These are phyloP conservation scores for Periconia sp. DNA, from an alignment of 2,329 filamentous ascomycete genomes.

Conservation along the genomic window DNA sequence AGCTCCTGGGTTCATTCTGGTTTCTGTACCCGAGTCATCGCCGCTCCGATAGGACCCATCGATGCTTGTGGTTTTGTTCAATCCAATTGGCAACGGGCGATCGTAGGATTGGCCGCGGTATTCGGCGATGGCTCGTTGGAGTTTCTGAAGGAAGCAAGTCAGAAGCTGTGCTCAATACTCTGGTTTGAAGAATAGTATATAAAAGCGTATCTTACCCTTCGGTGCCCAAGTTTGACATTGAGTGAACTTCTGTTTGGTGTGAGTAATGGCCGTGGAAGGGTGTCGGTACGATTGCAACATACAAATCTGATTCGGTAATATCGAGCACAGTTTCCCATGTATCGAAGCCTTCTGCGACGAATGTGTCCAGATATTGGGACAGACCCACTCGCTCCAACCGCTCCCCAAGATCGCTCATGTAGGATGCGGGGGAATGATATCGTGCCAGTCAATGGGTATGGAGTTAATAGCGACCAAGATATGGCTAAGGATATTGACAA, in stretches of 20 bases:
- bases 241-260: conserved; percentile 53
- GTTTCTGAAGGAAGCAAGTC: conserved; percentile 57
- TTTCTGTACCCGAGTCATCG: conserved; percentile 53
- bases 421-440: conserved; percentile 19
- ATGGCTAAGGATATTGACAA: not conserved
- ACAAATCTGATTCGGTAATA: conserved; percentile 84
- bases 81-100: conserved; percentile 35
- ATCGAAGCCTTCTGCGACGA: conserved; percentile 80
- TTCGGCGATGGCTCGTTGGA: conserved; percentile 81
- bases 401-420: conserved; percentile 66
- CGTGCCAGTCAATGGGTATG: not conserved
- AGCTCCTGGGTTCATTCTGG: conserved; percentile 47
- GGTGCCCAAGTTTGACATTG: conserved; percentile 77
- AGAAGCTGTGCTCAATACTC: not conserved
- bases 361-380: conserved; percentile 71
- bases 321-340: conserved; percentile 82
- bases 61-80: conserved; percentile 52
- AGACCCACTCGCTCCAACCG: conserved; percentile 76
- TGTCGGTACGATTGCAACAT: conserved; percentile 31
- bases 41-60: conserved; percentile 62
- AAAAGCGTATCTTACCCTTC: conserved; percentile 63
- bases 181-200: not conserved
- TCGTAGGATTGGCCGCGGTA: conserved; percentile 57
- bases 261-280: not conserved
- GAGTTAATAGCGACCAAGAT: not conserved